These are phyloP conservation scores for Acanthamoeba divionensis DNA, from an alignment of 208 protist species.

Conservation along the genomic window DNA sequence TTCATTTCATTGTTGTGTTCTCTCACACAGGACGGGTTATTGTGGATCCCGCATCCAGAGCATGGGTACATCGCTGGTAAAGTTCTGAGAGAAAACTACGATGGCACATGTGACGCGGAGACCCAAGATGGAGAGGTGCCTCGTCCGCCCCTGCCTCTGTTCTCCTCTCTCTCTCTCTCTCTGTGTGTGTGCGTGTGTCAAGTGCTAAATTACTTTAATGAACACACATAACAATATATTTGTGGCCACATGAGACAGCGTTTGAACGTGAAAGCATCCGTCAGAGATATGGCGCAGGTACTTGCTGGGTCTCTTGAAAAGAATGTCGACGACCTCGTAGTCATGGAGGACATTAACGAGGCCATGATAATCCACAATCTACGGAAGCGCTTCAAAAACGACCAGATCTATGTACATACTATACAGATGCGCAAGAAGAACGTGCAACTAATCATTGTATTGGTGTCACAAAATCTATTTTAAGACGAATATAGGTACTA, in stretches of 20 bases:
- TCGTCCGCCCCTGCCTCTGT: background rate
- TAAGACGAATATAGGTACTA: slow-evolving; percentile 75
- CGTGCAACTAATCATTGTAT: background rate
- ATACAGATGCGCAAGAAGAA: background rate
- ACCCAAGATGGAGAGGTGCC: slow-evolving; percentile 46
- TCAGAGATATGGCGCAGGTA: background rate
- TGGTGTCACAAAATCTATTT: too few relatives aligned
- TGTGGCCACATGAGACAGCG: too few relatives aligned
- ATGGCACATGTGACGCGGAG: background rate
- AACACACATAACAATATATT: background rate
- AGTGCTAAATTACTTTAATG: too few relatives aligned
- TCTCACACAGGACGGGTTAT: slow-evolving; percentile 53
- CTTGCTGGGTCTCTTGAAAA: background rate
- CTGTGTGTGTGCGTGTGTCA: too few relatives aligned
- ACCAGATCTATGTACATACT: background rate
- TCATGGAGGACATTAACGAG: slow-evolving; percentile 64
- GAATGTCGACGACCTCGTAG: slow-evolving; percentile 59
- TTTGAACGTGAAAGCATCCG: background rate
- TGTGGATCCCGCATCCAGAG: slow-evolving; percentile 67
- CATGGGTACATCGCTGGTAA: slow-evolving; percentile 65
- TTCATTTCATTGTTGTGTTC: background rate
- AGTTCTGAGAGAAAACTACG: slow-evolving; percentile 31
- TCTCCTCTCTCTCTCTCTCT: background rate
- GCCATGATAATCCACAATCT: slow-evolving; percentile 38
- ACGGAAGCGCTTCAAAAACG: background rate